Evolutionary conservation across 2,329 filamentous ascomycete genomes (phyloP), one percentile per base, ranked within the genome.

Genomic region (Pochonia chlamydosporia): DNA sequence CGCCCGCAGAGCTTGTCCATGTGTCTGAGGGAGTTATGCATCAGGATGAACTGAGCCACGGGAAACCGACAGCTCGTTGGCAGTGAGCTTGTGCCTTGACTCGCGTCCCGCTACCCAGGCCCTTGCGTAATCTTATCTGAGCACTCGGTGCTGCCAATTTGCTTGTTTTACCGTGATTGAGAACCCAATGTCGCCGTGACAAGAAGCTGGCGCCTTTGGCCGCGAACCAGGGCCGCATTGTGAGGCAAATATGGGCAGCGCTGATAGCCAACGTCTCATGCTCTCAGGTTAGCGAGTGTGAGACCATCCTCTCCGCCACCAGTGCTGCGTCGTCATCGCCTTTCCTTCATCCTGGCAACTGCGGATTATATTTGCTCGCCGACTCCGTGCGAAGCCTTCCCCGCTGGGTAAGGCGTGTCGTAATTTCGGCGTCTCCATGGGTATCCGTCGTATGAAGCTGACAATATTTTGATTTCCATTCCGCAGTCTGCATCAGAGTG

Each of bases 41-140:
- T 39, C 36, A 39, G 36, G 14, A 21, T 39, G 36, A 39, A 39
- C 18, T 39, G 16, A 39, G 36, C 20, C 36, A 39, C 36, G 20
- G 36, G 36, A n/a, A 39, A 39, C 36, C 36, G 16, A 9, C 36
- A 39, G 14, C 36, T 39, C 36, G 36, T 39, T 16, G 36, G 36
- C 36, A 39, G 36, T 16, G 36, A 39, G 36, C 36, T 39, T 39
- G 36, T 39, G 36, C 36, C 36, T 39, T 39, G 36, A 39, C 36
- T 39, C 36, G 36, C 36, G 36, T 39, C 20, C 18, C 36, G 20
- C 36, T 39, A 39, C 20, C 20, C 36, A 39, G 36, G 36, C 36
- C 36, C 14, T 16, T 39, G 14, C 36, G 36, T 39, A 39, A 39
- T 39, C 20, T n/a, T 39, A 39, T 39, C 36, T 39, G 36, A 39